These are phyloP conservation scores for Gloeopeniophorella convolvens DNA, from an alignment of 768 basidiomycete genomes.

Conservation along the genomic window DNA sequence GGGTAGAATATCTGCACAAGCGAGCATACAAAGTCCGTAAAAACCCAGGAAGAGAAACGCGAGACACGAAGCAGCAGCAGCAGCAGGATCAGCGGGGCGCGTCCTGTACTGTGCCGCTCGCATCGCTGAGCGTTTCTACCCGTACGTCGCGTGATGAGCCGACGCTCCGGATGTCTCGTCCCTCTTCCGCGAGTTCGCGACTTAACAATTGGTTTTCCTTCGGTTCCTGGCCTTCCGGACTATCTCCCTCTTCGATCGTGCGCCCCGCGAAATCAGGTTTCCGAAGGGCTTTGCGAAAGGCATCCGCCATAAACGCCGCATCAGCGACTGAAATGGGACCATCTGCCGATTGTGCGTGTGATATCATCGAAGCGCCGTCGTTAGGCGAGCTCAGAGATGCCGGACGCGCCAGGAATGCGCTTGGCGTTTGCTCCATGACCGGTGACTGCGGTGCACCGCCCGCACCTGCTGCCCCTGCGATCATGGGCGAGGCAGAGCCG, in stretches of 20 bases:
- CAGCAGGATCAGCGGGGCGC: slow-evolving; percentile 13
- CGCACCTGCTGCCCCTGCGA: slow-evolving; percentile 56
- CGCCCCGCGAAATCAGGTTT: slow-evolving; percentile 80
- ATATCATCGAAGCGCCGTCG: slow-evolving; percentile 71
- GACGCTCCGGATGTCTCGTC: slow-evolving; percentile 82
- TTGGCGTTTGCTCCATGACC: slow-evolving; percentile 31
- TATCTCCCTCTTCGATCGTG: slow-evolving; percentile 65
- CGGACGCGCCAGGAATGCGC: slow-evolving; percentile 27
- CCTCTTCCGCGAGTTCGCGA: slow-evolving; percentile 81
- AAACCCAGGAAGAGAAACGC: slow-evolving; percentile 15
- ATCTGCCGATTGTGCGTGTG: slow-evolving; percentile 50
- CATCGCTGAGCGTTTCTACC: slow-evolving; percentile 63
- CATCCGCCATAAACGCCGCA: slow-evolving; percentile 90
- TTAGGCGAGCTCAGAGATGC: slow-evolving; percentile 30
- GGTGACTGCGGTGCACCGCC: slow-evolving; percentile 45
- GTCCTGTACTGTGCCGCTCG: slow-evolving; percentile 28
- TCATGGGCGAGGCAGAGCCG: slow-evolving; percentile 80
- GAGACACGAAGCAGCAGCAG: neutral
- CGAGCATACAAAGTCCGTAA: slow-evolving; percentile 17
- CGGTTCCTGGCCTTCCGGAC: slow-evolving; percentile 41
- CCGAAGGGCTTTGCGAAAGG: slow-evolving; percentile 80
- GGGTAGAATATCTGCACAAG: slow-evolving; percentile 18
- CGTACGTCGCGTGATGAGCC: slow-evolving; percentile 71
- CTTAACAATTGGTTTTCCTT: slow-evolving; percentile 43
- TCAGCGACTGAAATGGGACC: slow-evolving; percentile 78